Evolutionary conservation across 805 yeast species (phyloP), one percentile per base, ranked within the genome.

Genomic region (Schizosaccharomyces japonicus): DNA sequence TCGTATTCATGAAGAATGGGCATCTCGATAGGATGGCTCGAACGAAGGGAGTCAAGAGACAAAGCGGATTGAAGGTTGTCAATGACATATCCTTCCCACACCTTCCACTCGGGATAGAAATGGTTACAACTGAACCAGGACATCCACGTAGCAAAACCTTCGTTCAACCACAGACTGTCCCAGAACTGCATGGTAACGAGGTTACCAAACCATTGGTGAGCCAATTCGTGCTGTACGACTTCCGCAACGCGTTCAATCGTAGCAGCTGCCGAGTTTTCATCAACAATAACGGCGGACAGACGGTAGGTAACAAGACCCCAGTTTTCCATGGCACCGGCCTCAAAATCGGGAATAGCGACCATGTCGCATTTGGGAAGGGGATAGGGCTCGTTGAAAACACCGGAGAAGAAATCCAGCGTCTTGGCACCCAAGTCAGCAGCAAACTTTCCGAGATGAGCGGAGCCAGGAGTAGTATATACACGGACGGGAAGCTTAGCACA

Each of bases 161-260:
- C 93, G 58, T 81, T 81, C 51, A 81, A 71, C 93, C 93, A 81
- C 54, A 81, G 67, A 56, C 80, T 90, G 55, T 81, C 82, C 94
- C 94, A 81, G 90, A 92, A 82, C 56, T 78, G 75, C 93, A 81
- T 82, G 44, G 93, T 82, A 51, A 80, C 87, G 55, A 78, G 69
- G 61, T 82, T 78, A 49, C 94, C 93, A 57, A 81, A 82, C 93
- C 93, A 82, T 59, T 82, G 90, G 62, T 81, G 94, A 8, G 92
- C 92, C 50, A 81, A 66, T 62, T 81, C 94, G 63, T 82, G 94
- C 50, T 78, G 76, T 27, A 81, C 79, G 30, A 81, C 92, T 56
- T 80, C 55, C 39, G 54, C 54, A 28, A 81, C 90, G 52, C 78
- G 77, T 59, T 77, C 72, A 60, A 69, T 71, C 54, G 61, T 66